These are phyloP conservation scores for Trichosporon asahii DNA, from an alignment of 1,284 basidiomycete species.

Conservation along the genomic window DNA sequence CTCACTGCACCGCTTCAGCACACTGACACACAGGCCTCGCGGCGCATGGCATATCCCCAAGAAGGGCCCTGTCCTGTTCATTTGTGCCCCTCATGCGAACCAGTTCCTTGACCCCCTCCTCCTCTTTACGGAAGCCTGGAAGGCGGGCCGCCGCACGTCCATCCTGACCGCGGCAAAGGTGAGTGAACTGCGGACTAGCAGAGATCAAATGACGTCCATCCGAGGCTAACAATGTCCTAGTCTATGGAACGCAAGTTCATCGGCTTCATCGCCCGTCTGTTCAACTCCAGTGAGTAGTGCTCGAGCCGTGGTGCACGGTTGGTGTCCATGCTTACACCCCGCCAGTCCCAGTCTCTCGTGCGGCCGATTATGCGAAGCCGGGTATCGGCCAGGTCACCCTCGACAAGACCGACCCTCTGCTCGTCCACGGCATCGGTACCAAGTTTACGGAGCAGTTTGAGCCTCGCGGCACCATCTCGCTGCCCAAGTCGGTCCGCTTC, in stretches of 20 bases:
- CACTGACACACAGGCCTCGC: conserved; percentile 58
- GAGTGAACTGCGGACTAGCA: conserved; percentile 22
- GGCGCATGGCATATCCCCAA: conserved; percentile 92
- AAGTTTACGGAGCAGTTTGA: conserved; percentile 72
- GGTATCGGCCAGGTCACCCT: conserved; percentile 73
- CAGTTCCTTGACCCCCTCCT: conserved; percentile 95
- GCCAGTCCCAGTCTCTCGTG: conserved; percentile 86
- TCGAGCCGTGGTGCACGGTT: background rate
- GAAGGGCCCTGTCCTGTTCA: conserved; percentile 92
- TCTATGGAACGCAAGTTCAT: conserved; percentile 55
- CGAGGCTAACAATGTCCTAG: conserved; percentile 24
- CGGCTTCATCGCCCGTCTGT: conserved; percentile 77
- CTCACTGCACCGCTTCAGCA: background rate
- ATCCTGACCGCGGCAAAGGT: conserved; percentile 88
- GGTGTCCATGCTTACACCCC: background rate
- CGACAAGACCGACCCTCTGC: conserved; percentile 69
- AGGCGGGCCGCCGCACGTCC: conserved; percentile 77
- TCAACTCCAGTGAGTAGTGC: conserved; percentile 85
- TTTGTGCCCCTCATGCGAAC: conserved; percentile 94
- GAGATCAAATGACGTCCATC: background rate
- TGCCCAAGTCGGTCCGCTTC: conserved; percentile 78
- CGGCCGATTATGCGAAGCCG: conserved; percentile 78
- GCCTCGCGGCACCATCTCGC: conserved; percentile 80
- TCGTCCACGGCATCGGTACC: conserved; percentile 74
- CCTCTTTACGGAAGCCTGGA: conserved; percentile 79